Conservation (phyloP, 768 basidiomycete genomes). For the Hygrophorus pudorinus region DNA sequence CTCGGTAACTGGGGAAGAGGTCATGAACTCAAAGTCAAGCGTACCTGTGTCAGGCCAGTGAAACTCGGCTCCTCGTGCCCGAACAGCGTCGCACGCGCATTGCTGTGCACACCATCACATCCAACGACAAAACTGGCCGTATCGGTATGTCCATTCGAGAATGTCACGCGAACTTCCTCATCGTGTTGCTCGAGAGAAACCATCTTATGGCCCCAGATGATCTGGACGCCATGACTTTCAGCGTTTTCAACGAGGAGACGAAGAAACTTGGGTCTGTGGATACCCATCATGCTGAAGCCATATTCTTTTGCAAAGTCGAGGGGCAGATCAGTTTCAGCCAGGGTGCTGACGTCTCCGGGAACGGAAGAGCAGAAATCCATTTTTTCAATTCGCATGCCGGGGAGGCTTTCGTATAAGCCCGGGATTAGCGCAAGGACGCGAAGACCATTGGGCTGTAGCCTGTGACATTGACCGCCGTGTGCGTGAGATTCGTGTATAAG, state of each 20-base stretch:
- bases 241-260: constrained; percentile 21
- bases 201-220: constrained; percentile 25
- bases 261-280: constrained; percentile 22
- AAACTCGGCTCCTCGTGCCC: constrained; percentile 25
- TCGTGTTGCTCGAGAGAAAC: constrained; percentile 20
- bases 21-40: constrained; percentile 12
- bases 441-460: constrained; percentile 20
- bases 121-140: constrained; percentile 31
- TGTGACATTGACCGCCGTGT: constrained; percentile 1
- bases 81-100: constrained; percentile 26
- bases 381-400: constrained; percentile 12
- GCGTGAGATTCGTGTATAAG: background rate
- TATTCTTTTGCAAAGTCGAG: constrained; percentile 10
- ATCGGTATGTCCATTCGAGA: constrained; percentile 25
- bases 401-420: constrained; percentile 16
- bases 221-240: constrained; percentile 19
- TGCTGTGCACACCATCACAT: constrained; percentile 35
- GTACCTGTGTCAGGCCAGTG: constrained; percentile 29
- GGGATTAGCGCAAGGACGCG: constrained; percentile 19
- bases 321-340: constrained; percentile 18
- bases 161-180: constrained; percentile 20
- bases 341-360: constrained; percentile 16
- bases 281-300: constrained; percentile 21
- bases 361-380: constrained; percentile 12
- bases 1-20: no score